Conservation (phyloP, 345 rosid genomes). For the Limnanthes douglasii region DNA sequence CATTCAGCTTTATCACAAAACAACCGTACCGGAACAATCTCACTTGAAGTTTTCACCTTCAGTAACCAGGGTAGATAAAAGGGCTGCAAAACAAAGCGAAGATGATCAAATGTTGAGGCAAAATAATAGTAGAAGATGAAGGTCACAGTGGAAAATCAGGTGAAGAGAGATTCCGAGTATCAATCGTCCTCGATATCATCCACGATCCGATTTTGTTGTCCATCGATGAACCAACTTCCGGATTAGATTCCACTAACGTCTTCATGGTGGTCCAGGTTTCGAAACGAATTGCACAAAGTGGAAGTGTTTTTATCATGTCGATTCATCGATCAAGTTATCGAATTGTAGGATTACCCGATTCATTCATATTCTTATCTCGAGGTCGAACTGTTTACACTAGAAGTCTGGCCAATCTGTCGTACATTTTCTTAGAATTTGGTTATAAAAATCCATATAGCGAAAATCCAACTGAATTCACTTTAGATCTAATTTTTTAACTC, state of each 20-base stretch:
- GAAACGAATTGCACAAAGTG: constrained; percentile 12
- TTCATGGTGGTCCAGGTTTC: constrained; percentile 17
- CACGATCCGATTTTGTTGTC: constrained; percentile 17
- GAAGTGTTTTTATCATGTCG: constrained; percentile 18
- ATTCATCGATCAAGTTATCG: too few relatives aligned
- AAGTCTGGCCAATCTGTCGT: too few relatives aligned
- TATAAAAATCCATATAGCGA: too few relatives aligned
- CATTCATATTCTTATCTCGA: constrained; percentile 3
- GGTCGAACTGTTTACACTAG: too few relatives aligned
- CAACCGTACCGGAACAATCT: too few relatives aligned
- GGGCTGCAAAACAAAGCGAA: too few relatives aligned
- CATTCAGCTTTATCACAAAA: too few relatives aligned
- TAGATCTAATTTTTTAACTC: too few relatives aligned
- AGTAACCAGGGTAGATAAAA: too few relatives aligned
- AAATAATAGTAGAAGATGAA: not conserved
- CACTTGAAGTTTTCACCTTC: too few relatives aligned
- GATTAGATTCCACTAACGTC: constrained; percentile 19
- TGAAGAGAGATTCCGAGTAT: constrained; percentile 16
- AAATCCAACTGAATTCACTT: too few relatives aligned
- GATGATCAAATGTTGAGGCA: constrained; percentile 19
- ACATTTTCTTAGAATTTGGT: too few relatives aligned
- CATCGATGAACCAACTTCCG: constrained; percentile 22
- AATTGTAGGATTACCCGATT: constrained; percentile 14
- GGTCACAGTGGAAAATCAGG: constrained; percentile 13
- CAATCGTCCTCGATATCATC: constrained; percentile 18